phyloP scores from a whole-genome alignment of 129 eudicot genomes.

The Ambrosia artemisiifolia region DNA sequence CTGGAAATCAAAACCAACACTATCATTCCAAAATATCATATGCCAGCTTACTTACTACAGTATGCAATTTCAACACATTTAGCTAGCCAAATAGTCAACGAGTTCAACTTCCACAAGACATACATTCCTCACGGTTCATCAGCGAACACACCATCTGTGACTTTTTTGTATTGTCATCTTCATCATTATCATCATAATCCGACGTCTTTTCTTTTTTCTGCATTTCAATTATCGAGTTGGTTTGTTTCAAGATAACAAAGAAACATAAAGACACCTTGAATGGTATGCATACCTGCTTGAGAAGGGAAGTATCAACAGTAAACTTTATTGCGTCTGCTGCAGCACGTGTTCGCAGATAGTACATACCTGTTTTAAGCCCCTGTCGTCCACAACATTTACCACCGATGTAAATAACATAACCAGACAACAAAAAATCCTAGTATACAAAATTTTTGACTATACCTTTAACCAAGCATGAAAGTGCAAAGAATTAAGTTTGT shows the following conservation, averaged over 20 bases:
- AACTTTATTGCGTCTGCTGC: constrained; percentile 98
- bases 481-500: constrained; percentile 86
- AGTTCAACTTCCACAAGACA: constrained; percentile 74
- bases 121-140: constrained; percentile 75
- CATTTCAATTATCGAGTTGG: neutral
- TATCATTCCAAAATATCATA: neutral
- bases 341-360: constrained; percentile 80
- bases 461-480: constrained; percentile 94
- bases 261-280: neutral
- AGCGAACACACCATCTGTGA: constrained; percentile 90
- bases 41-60: too few relatives aligned
- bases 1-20: neutral
- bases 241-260: neutral
- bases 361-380: constrained; percentile 98
- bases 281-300: constrained; percentile 40
- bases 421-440: neutral
- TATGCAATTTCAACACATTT: too few relatives aligned
- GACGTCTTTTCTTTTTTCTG: constrained; percentile 23
- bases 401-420: neutral
- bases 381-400: constrained; percentile 1
- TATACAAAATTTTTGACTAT: neutral
- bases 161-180: constrained; percentile 59
- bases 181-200: constrained; percentile 28
- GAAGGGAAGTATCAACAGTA: constrained; percentile 81
- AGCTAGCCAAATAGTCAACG: too few relatives aligned